Evolutionary conservation across 2,329 filamentous ascomycete species (phyloP).

Genomic region (Aspergillus ruber): DNA sequence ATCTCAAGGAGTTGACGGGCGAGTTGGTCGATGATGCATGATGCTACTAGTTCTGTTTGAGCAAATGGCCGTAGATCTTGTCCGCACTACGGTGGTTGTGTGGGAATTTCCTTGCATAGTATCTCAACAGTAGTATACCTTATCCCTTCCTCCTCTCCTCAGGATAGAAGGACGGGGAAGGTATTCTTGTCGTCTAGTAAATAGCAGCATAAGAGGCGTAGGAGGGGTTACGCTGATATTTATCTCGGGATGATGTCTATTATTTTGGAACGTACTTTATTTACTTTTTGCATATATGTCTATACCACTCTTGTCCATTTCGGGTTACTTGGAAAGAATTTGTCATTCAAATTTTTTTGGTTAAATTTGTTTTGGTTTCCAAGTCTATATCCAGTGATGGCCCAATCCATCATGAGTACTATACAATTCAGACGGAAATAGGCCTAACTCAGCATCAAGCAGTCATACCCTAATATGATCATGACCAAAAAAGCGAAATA

Average conservation of each 20-base stretch:
- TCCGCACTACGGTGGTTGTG: no score
- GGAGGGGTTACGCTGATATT: slow-evolving; percentile 2
- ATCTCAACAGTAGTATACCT: neutral
- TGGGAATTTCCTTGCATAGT: no score
- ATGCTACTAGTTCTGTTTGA: slow-evolving; percentile 1
- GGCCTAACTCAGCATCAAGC: neutral
- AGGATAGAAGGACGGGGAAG: neutral
- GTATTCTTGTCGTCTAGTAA: neutral
- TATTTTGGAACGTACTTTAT: neutral
- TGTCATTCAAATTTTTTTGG: no score
- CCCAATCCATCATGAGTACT: no score
- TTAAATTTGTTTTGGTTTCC: no score
- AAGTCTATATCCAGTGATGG: no score
- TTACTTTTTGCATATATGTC: no score
- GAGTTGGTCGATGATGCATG: slow-evolving; percentile 7
- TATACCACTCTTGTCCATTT: no score
- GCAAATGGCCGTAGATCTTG: neutral
- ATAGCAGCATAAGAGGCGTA: neutral
- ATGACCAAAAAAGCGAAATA: neutral
- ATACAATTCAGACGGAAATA: no score
- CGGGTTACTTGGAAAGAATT: no score
- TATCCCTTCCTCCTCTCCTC: neutral
- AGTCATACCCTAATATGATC: neutral
- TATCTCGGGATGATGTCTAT: neutral
- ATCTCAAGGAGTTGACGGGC: slow-evolving; percentile 40